Evolutionary conservation across 345 rosid species (phyloP).

Genomic region (Citrus maxima): DNA sequence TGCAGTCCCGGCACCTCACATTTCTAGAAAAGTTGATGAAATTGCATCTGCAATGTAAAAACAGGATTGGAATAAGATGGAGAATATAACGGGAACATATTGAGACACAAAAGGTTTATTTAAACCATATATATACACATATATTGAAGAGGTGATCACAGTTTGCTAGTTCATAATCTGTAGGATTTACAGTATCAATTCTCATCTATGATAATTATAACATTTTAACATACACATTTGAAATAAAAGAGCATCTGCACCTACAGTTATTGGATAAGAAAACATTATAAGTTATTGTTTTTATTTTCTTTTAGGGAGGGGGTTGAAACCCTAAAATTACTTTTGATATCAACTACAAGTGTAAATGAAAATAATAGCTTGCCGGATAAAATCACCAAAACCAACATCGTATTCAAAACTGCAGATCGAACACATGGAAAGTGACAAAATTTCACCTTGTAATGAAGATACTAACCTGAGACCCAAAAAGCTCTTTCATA

Average conservation of each 20-base stretch:
- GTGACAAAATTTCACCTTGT: not conserved
- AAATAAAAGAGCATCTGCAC: not conserved
- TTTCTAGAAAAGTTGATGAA: constrained; percentile 72
- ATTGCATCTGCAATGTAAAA: constrained; percentile 43
- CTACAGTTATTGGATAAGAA: not conserved
- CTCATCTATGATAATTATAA: not conserved
- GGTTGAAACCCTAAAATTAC: not conserved
- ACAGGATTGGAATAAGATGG: constrained; percentile 10
- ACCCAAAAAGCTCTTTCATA: not conserved
- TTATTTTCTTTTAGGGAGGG: no score
- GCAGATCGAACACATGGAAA: not conserved
- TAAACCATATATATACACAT: not conserved
- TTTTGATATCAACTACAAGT: not conserved
- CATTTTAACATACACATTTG: not conserved
- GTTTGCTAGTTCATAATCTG: not conserved
- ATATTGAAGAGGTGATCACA: not conserved
- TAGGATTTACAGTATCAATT: not conserved
- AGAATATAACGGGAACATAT: not conserved
- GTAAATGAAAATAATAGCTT: not conserved
- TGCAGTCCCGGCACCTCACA: constrained; percentile 57
- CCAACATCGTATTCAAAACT: not conserved
- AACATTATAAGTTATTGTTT: not conserved
- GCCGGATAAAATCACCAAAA: not conserved
- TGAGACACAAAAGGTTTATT: not conserved
- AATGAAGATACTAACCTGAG: not conserved